Evolutionary conservation across 306 rosid genomes (phyloP), one percentile per base, ranked within the genome.

Genomic region (Aeschynomene evenia): DNA sequence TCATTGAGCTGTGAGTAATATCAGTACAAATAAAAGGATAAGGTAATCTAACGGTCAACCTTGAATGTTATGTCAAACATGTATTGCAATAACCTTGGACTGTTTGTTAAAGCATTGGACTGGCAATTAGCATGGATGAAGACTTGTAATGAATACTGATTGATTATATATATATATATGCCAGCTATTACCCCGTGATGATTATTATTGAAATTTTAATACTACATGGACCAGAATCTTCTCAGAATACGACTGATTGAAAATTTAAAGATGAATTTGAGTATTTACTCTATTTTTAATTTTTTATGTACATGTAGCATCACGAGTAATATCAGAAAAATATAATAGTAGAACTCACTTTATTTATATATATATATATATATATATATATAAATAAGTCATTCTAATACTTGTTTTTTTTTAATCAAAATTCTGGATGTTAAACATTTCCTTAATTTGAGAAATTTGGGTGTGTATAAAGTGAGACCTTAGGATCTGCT

Each of bases 21-120:
- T 40, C 24, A 2, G 52, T 1, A 7, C 19, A 6, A n/a, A n/a
- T n/a, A n/a, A 33, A 70, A 14, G 31, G 39, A 26, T 56, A 2
- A 36, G 42, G 3, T 4, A 21, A 60, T 31, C 83, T 22, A 55
- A 67, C 75, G 20, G 71, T 72, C 79, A 72, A 59, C 20, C 4
- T 18, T 18, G 40, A 12, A 9, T 21, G 28, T 58, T 66, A 45
- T 46, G 13, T 31, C 19, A 22, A 49, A 5, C 13, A 21, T 72
- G 51, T 18, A 36, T 26, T 13, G 37, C n/a, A n/a, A n/a, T 33
- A 5, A n/a, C 45, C 16, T 26, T 63, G 20, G 77, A 63, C 50
- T 28, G 61, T 73, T 51, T 37, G 78, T 10, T 78, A 54, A 71
- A 36, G 53, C 28, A n/a, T 36, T 0, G 16, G 15, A 26, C 2